Evolutionary conservation across 345 rosid genomes (phyloP).

Genomic region (Populus nigra): DNA sequence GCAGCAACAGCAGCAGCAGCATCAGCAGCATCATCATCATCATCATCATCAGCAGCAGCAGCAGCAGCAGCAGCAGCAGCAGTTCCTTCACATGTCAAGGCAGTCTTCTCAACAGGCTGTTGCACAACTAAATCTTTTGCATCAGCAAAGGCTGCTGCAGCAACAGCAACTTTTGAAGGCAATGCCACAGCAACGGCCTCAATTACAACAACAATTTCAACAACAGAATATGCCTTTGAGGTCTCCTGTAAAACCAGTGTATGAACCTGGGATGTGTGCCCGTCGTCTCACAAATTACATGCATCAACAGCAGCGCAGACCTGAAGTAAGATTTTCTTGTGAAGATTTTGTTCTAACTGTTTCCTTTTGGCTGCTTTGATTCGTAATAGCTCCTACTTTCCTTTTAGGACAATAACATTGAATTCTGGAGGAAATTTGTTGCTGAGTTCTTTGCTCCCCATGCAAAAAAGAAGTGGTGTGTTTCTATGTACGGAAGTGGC

Average conservation of each 20-base stretch:
- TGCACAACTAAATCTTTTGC: conserved; percentile 62
- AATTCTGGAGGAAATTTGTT: conserved; percentile 97
- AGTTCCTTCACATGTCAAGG: conserved; percentile 75
- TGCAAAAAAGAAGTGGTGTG: conserved; percentile 98
- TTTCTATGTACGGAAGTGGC: conserved; percentile 98
- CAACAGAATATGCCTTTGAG: conserved; percentile 74
- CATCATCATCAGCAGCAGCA: conserved; percentile 66
- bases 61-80: conserved; percentile 61
- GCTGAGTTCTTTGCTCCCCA: conserved; percentile 85
- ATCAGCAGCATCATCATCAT: conserved; percentile 57
- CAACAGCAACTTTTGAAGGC: conserved; percentile 82
- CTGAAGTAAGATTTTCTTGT: conserved; percentile 56
- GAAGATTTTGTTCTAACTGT: conserved; percentile 7
- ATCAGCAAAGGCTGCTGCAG: conserved; percentile 75
- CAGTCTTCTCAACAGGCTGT: conserved; percentile 75
- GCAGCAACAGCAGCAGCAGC: conserved; percentile 58
- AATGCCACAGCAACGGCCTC: conserved; percentile 81
- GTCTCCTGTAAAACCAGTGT: conserved; percentile 64
- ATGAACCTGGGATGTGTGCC: conserved; percentile 97
- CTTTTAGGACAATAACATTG: conserved; percentile 88
- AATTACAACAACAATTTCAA: conserved; percentile 70
- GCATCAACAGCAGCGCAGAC: conserved; percentile 93
- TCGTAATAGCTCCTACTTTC: conserved; percentile 23
- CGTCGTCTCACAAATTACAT: conserved; percentile 85
- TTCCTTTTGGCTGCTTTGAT: conserved; percentile 12